Conservation (phyloP, 805 yeast species). For the Kluyveromyces siamensis region DNA sequence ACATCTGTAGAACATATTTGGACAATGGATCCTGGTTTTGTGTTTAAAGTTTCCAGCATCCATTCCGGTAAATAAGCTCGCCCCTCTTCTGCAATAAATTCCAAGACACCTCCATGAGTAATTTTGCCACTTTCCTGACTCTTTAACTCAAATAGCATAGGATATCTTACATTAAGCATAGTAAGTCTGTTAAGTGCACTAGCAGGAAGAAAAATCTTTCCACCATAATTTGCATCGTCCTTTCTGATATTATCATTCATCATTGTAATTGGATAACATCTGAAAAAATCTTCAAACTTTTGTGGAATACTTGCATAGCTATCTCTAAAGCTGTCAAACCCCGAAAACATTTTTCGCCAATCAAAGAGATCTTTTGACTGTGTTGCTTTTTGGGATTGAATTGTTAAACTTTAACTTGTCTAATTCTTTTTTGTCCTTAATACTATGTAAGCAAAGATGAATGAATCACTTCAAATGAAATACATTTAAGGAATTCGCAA, state of each 20-base stretch:
- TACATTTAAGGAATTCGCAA: too few species aligned
- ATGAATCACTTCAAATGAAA: too few species aligned
- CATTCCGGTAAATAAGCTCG: slow-evolving; percentile 90
- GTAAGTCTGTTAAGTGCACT: slow-evolving; percentile 84
- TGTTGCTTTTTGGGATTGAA: too few species aligned
- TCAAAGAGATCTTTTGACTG: too few species aligned
- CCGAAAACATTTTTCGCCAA: slow-evolving; percentile 27
- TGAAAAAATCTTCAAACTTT: slow-evolving; percentile 72
- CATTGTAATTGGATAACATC: slow-evolving; percentile 88
- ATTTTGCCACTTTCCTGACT: slow-evolving; percentile 51
- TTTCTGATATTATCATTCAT: slow-evolving; percentile 70
- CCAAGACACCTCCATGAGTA: slow-evolving; percentile 92
- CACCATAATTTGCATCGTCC: slow-evolving; percentile 84
- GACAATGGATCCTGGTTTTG: slow-evolving; percentile 74
- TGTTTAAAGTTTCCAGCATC: slow-evolving; percentile 77
- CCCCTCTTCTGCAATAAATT: slow-evolving; percentile 96
- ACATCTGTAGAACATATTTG: slow-evolving; percentile 69
- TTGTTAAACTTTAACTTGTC: too few species aligned
- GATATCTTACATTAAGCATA: slow-evolving; percentile 86
- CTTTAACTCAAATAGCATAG: slow-evolving; percentile 81
- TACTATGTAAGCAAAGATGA: too few species aligned
- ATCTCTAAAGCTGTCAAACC: slow-evolving; percentile 24
- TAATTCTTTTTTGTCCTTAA: too few species aligned
- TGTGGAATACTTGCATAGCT: slow-evolving; percentile 29
- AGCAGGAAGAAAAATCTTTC: slow-evolving; percentile 91